Evolutionary conservation across 2,329 filamentous ascomycete species (phyloP), one percentile per base, ranked within the genome.

Genomic region (Simplicillium aogashimaense): DNA sequence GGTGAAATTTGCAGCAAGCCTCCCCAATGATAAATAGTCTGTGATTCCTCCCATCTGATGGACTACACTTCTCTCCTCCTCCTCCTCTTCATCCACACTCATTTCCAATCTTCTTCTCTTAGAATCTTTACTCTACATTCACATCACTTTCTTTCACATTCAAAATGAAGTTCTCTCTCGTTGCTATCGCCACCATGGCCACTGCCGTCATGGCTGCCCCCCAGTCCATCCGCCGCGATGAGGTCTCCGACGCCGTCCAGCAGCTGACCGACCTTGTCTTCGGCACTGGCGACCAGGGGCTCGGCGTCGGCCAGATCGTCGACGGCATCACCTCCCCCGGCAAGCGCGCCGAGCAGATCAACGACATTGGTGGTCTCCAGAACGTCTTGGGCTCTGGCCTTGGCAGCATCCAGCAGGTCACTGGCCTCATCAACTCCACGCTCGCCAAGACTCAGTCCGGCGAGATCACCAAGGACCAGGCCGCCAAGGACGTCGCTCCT

Each of bases 161-260:
- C 47, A 52, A 41, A 43, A 53, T 53, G 51, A 53, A 53, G 51
- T 40, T 44, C 29, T 30, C 49, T 43, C 44, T 53, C 45, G 45
- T 53, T 43, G 46, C 50, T 16, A 15, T 53, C 36, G 46, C 53
- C 39, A 36, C 51, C 14, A 42, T 53, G 38, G 49, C 49, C 35
- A 18, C 43, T 29, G 40, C 51, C 15, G 51, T 41, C 40, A 40
- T 52, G 18, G 50, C 49, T 16, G 47, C 48, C 15, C 51, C 51
- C 36, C 20, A 25, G 9, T 43, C 43, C 6, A 14, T 39, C 16
- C 17, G 32, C 29, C 39, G 31, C 18, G 15, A 33, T 32, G 38
- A 18, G 17, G 35, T 40, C 34, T 13, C 14, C 34, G 34, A 39
- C 7, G 39, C 35, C 28, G 25, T 28, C 15, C 16, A 38, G n/a